These are phyloP conservation scores for baker's yeast (Saccharomyces cerevisiae) DNA, from an alignment of 805 yeast genomes.

Conservation along the genomic window DNA sequence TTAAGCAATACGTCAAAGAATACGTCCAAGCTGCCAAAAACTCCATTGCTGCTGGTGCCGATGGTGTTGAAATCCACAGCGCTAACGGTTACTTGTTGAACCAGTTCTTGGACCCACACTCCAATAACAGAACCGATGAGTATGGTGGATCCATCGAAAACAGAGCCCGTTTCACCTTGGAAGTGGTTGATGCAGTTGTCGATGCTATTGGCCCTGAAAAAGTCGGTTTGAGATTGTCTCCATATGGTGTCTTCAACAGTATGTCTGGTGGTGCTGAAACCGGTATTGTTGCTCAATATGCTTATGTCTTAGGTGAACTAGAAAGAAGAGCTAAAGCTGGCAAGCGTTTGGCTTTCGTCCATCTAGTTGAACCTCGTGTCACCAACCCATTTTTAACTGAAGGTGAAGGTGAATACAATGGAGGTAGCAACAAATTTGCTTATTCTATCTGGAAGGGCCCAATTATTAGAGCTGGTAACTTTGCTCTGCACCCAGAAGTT, in stretches of 20 bases:
- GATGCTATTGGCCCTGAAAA: conserved; percentile 45
- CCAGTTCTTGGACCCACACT: conserved; percentile 44
- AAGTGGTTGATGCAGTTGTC: conserved; percentile 43
- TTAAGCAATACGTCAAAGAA: conserved; percentile 36
- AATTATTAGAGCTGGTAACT: conserved; percentile 36
- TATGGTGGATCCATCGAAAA: conserved; percentile 50
- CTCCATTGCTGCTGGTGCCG: conserved; percentile 36
- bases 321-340: conserved; percentile 33
- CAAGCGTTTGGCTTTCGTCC: conserved; percentile 35
- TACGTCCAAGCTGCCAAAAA: conserved; percentile 41
- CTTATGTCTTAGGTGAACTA: conserved; percentile 36
- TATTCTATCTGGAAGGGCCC: conserved; percentile 39
- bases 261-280: conserved; percentile 33
- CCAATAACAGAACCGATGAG: conserved; percentile 42
- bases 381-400: conserved; percentile 20
- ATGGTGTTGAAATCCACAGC: conserved; percentile 59
- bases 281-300: conserved; percentile 33
- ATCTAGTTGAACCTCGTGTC: conserved; percentile 40
- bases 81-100: conserved; percentile 60
- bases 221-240: conserved; percentile 44
- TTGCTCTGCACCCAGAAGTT: conserved; percentile 21
- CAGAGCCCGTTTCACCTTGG: conserved; percentile 38
- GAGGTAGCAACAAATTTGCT: conserved; percentile 32
- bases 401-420: conserved; percentile 25
- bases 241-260: conserved; percentile 36